phyloP scores from a whole-genome alignment of 2,329 filamentous ascomycete species.

The Rutstroemia sp. region DNA sequence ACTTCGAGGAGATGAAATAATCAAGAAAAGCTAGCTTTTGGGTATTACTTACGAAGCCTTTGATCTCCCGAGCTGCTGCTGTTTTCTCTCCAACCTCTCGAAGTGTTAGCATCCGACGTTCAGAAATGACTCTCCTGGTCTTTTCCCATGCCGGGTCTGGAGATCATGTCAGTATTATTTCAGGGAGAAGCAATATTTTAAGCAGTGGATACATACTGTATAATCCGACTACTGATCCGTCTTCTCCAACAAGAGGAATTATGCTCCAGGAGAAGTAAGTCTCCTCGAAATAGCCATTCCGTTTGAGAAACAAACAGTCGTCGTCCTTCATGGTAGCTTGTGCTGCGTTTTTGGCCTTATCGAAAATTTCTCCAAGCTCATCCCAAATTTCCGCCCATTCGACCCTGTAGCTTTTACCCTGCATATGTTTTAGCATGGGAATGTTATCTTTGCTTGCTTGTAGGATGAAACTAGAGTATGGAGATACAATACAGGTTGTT shows the following conservation, averaged over 20 bases:
- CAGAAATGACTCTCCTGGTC: constrained; percentile 68
- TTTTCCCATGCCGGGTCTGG: constrained; percentile 68
- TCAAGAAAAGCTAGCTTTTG: not conserved
- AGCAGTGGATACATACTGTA: constrained; percentile 29
- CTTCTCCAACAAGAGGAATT: constrained; percentile 66
- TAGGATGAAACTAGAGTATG: no score
- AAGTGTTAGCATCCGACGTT: constrained; percentile 71
- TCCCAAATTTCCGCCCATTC: constrained; percentile 72
- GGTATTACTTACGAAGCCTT: constrained; percentile 42
- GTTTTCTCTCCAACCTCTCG: constrained; percentile 72
- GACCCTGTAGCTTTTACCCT: constrained; percentile 54
- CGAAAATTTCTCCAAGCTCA: constrained; percentile 60
- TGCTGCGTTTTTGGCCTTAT: constrained; percentile 58
- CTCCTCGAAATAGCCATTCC: constrained; percentile 67
- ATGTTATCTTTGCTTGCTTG: no score
- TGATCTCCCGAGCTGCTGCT: constrained; percentile 62
- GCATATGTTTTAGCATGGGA: not conserved
- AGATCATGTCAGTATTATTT: constrained; percentile 29
- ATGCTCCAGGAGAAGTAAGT: constrained; percentile 66
- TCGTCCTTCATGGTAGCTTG: constrained; percentile 82
- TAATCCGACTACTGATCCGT: constrained; percentile 66
- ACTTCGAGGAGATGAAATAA: not conserved
- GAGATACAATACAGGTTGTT: no score
- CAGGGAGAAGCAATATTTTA: no score
- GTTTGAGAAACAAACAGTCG: constrained; percentile 64